Evolutionary conservation across 331 rosid species (phyloP), one percentile per base, ranked within the genome.

Genomic region (Prunus yedoensis): DNA sequence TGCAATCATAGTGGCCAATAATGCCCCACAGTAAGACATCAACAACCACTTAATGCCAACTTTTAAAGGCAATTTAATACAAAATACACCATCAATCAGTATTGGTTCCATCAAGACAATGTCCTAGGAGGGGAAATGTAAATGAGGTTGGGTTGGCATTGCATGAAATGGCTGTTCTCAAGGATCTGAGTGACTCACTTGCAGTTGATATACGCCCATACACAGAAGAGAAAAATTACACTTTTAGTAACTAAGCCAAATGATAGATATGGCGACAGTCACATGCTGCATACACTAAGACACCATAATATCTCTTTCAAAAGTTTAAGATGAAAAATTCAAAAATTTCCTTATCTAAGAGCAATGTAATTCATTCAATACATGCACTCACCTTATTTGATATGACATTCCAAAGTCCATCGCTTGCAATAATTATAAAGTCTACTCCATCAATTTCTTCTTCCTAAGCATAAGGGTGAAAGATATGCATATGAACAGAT

Each of bases 331-430:
- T 11, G 51, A 47, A 3, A 47, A 47, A 0, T 47, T 17, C n/a
- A 21, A 73, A 49, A 45, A 30, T 23, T 21, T 49, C 43, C 12
- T 10, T 47, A 11, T 47, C 51, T n/a, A 17, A 46, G 56, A 63
- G 18, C 25, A 70, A 4, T 20, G 64, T 20, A 25, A 23, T 73
- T 49, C 25, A 3, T 49, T 11, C 53, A 30, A 66, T 25, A 4
- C 32, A 32, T 28, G 62, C 35, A 79, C 87, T 80, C 83, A 90
- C 97, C 91, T 84, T 70, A 72, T 92, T 92, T 54, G 96, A 88
- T 84, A 90, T 79, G 78, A 92, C 97, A 73, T 92, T 87, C 97
- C 97, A 92, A 72, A 92, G 92, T 76, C 97, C 97, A 71, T 92
- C 97, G 54, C 97, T 92, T 2, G 97, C 97, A 21, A 92, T 77